Evolutionary conservation across 1,284 basidiomycete genomes (phyloP), one percentile per base, ranked within the genome.

Genomic region (Leccinum cinnamomeum): DNA sequence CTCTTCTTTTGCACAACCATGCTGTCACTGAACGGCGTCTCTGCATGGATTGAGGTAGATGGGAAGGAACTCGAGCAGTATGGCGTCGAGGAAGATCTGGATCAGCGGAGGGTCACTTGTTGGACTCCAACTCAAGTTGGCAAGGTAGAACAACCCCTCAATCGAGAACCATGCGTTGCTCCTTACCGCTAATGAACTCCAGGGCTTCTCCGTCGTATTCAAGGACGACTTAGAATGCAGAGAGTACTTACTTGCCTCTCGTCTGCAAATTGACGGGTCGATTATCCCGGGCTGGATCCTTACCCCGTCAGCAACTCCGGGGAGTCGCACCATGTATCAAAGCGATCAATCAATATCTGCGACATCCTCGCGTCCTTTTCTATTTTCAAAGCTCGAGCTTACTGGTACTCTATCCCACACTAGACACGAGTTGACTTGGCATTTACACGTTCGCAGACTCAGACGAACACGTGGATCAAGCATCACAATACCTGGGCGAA

Each of bases 91-190:
- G 65, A 70, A 23, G 67, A 68, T 41, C 61, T 55, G 2, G 71
- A 69, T 16, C 65, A 60, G 7, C 66, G 61, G 18, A 62, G 56
- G 16, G 77, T 70, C 3, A 74, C 72, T 50, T 79, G 78, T 60
- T 81, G 78, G 78, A 75, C 79, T 7, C 65, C 74, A 1, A 76
- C 79, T 8, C 73, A 80, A 44, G 67, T 62, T 4, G 72, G 66
- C 58, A 79, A 80, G 75, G 80, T 77, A 56, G 25, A 64, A 48
- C 18, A 20, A 20, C 7, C 20, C 20, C 46, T 20, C 23, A 10
- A 56, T 35, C 23, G 39, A 58, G 39, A 48, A 53, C 60, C 37
- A 56, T 60, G 7, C 25, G 33, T 56, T 20, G 56, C 50, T 58
- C 55, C 62, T 69, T 46, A 59, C 59, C 57, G 50, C 23, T 25